phyloP scores from a whole-genome alignment of 2,329 filamentous ascomycete genomes.

The Lecanoromycetidae sp. region DNA sequence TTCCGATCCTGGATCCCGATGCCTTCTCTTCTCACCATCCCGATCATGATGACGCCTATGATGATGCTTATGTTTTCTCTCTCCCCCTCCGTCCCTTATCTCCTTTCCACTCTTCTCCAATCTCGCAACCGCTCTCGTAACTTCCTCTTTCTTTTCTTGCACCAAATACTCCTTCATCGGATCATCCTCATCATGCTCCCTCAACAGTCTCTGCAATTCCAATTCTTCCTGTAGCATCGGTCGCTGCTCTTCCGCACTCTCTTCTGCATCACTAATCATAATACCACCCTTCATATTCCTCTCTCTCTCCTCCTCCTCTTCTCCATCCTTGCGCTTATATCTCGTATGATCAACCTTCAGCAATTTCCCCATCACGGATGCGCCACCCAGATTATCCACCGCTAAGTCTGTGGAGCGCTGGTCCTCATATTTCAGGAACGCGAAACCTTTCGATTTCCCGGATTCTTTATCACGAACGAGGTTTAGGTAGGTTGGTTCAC shows the following conservation, averaged over 20 bases:
- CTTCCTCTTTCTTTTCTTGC: constrained; percentile 81
- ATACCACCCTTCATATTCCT: constrained; percentile 21
- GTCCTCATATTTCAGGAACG: constrained; percentile 96
- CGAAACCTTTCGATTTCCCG: constrained; percentile 87
- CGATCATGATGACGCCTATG: constrained; percentile 19
- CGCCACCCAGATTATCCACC: constrained; percentile 87
- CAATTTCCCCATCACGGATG: constrained; percentile 66
- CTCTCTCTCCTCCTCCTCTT: constrained; percentile 37
- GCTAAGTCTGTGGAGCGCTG: constrained; percentile 91
- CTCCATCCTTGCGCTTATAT: constrained; percentile 79
- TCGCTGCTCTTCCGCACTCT: constrained; percentile 34
- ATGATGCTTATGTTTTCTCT: constrained; percentile 36
- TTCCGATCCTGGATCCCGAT: no score
- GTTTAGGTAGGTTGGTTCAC: constrained; percentile 87
- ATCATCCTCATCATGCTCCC: constrained; percentile 84
- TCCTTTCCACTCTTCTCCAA: constrained; percentile 32
- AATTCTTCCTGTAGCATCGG: constrained; percentile 68
- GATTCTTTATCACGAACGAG: constrained; percentile 90
- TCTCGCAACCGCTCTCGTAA: constrained; percentile 55
- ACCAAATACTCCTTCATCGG: constrained; percentile 92
- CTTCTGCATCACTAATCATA: constrained; percentile 33
- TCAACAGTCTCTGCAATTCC: constrained; percentile 62
- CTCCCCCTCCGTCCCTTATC: constrained; percentile 35
- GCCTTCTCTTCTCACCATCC: not conserved
- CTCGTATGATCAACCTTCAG: constrained; percentile 84